Evolutionary conservation across 2,329 filamentous ascomycete species (phyloP).

Genomic region (Helicocarpus griseus): DNA sequence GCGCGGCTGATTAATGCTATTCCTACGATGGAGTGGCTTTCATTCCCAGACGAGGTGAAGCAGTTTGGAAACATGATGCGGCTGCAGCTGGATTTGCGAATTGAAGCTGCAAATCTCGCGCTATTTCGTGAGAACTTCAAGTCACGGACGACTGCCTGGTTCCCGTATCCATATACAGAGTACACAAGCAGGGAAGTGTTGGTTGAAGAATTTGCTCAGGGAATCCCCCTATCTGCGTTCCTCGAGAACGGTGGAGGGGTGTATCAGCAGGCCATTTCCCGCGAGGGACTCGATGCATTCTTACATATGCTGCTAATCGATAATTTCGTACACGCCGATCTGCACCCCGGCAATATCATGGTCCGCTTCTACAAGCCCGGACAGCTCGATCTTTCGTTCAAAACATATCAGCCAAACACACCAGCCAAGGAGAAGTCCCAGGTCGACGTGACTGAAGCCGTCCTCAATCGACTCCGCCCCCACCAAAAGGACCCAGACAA

Average conservation of each 20-base stretch:
- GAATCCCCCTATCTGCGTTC: slow-evolving; percentile 83
- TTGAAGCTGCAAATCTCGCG: slow-evolving; percentile 80
- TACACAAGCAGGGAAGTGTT: slow-evolving; percentile 88
- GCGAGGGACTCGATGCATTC: slow-evolving; percentile 92
- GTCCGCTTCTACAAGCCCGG: slow-evolving; percentile 90
- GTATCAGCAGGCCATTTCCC: slow-evolving; percentile 88
- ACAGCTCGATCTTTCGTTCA: slow-evolving; percentile 55
- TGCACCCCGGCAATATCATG: slow-evolving; percentile 98
- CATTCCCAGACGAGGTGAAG: slow-evolving; percentile 81
- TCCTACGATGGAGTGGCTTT: slow-evolving; percentile 94
- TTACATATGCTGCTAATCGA: slow-evolving; percentile 93
- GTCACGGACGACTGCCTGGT: slow-evolving; percentile 84
- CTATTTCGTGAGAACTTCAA: slow-evolving; percentile 87
- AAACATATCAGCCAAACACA: slow-evolving; percentile 30
- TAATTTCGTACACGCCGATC: slow-evolving; percentile 93
- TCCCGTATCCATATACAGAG: slow-evolving; percentile 85
- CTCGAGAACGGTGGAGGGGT: slow-evolving; percentile 83
- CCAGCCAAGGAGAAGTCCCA: slow-evolving; percentile 17
- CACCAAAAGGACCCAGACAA: slow-evolving; percentile 55
- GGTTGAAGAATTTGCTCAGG: slow-evolving; percentile 91
- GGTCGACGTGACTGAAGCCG: slow-evolving; percentile 69
- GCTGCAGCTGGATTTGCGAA: slow-evolving; percentile 88
- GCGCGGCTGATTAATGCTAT: slow-evolving; percentile 73
- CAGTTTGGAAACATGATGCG: slow-evolving; percentile 99
- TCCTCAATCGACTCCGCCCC: slow-evolving; percentile 69